Evolutionary conservation across 2,329 filamentous ascomycete species (phyloP), one percentile per base, ranked within the genome.

Genomic region (Aspergillus chevalieri): DNA sequence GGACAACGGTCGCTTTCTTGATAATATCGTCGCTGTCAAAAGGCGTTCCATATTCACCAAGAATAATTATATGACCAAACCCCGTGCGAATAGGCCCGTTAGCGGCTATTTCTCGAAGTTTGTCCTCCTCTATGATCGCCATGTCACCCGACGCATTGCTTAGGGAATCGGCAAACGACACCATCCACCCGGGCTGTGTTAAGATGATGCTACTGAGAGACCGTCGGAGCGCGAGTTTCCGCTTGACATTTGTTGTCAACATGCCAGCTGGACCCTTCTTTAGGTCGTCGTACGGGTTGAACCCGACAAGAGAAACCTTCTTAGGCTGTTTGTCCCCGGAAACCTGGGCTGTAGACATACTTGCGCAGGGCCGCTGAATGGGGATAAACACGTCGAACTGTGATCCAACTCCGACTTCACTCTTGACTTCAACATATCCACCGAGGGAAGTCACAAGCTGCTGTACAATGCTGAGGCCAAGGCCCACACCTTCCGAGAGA

Each of bases 381-480:
- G 64, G 64, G 28, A 66, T 58, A 41, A 56, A 57, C 2, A 67
- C 56, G 24, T 66, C 58, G 2, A 67, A 58, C 39, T 63, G 55
- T 1, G 65, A 67, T 2, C 65, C 64, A 1, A 51, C 47, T 3
- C 57, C 60, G 6, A 54, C n/a, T 15, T 64, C 58, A 44, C 73
- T 79, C 22, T 70, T 73, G 9, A 85, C 72, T 3, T 79, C 74
- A 19, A 86, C 76, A 1, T 71, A 70, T 0, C 83, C 83, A 5
- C 75, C 74, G 1, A 86, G 68, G 36, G 77, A 76, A 14, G 74
- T 72, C 2, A 84, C 74, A 2, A 87, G 78, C 57, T 70, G 56
- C 17, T 76, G 74, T 0, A 86, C 83, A 6, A 87, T 78, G 44
- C 77, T 81, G 15, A 87, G 67, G 0, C 85, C 84, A 0, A 87